Evolutionary conservation across 257 asterid genomes (phyloP), one percentile per base, ranked within the genome.

Genomic region (Echium plantagineum): DNA sequence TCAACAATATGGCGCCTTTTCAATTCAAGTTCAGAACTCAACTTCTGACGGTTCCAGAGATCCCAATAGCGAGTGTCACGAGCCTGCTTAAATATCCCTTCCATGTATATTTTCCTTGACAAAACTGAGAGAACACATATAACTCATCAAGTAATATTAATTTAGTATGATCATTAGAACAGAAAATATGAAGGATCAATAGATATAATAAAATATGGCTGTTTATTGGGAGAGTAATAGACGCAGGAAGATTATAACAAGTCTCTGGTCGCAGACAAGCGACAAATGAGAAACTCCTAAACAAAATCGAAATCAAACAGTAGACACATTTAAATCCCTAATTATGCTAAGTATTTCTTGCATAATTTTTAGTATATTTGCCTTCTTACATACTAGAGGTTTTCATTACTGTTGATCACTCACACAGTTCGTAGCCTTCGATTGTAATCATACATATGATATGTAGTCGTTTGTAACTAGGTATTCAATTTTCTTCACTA

Each of bases 11-110:
- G 86, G 42, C 68, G 78, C 64, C 72, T 81, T 81, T 84, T 93
- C 79, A 83, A 64, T 69, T 93, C 95, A 68, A 93, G 72, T 74
- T 89, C 97, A 68, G 89, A 76, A 77, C 85, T 79, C 79, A 93
- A 74, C 58, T 86, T 88, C 70, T 93, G 93, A 64, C 89, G 84
- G 76, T 81, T 82, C 95, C 95, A 93, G 52, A 93, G 89, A 65
- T 85, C 94, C 87, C 87, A 84, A 73, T 93, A 93, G 69, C 73
- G 76, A 72, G 64, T 74, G 77, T 91, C 98, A 63, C 83, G 71
- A 71, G 93, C 85, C 81, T 93, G 97, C 83, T 74, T 85, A 69
- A 93, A 78, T 70, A 89, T 74, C 60, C 94, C 94, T 77, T 81
- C 86, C 82, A 86, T 67, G 72, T 86, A 81, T 69, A 67, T 71